Conservation (phyloP, 768 basidiomycete species). For the Auricularia cornea region DNA sequence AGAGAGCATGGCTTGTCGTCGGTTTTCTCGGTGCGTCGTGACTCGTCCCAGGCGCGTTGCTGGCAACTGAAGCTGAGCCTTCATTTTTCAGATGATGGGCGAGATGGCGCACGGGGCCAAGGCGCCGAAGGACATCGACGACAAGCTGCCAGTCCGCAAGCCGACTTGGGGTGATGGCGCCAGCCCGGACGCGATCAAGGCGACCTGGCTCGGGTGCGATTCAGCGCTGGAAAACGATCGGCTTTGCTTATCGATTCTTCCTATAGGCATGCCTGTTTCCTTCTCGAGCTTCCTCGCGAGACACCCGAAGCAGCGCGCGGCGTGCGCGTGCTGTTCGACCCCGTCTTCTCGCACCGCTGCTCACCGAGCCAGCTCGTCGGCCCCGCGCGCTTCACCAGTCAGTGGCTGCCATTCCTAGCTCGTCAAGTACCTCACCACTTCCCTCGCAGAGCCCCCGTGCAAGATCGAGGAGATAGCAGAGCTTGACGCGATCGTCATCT, state of each 20-base stretch:
- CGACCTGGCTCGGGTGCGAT: slow-evolving; percentile 40
- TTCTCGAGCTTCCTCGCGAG: slow-evolving; percentile 39
- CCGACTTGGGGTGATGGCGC: slow-evolving; percentile 19
- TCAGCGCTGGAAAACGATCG: too few relatives aligned
- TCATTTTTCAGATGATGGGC: too few relatives aligned
- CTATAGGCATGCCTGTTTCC: slow-evolving; percentile 38
- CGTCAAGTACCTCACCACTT: not conserved
- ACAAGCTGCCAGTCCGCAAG: slow-evolving; percentile 10
- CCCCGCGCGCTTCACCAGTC: slow-evolving; percentile 40
- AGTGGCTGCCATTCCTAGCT: slow-evolving; percentile 7
- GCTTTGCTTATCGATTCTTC: not conserved
- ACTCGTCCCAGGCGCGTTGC: not conserved
- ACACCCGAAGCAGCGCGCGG: slow-evolving; percentile 23
- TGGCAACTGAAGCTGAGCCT: not conserved
- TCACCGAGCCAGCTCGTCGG: slow-evolving; percentile 38
- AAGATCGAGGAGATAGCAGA: slow-evolving; percentile 49
- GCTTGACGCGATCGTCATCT: slow-evolving; percentile 54
- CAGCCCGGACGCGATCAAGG: slow-evolving; percentile 25
- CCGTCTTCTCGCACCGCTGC: slow-evolving; percentile 41
- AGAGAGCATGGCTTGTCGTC: not conserved
- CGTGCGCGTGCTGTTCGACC: slow-evolving; percentile 43
- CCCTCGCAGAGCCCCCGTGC: slow-evolving; percentile 37
- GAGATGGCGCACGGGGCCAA: not conserved
- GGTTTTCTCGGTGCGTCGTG: not conserved
- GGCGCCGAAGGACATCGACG: not conserved